Percentiles rank a stretch among this genome's conserved stretches.
Conservation (phyloP, 305 asterid genomes). For the Ilex paraguariensis region DNA sequence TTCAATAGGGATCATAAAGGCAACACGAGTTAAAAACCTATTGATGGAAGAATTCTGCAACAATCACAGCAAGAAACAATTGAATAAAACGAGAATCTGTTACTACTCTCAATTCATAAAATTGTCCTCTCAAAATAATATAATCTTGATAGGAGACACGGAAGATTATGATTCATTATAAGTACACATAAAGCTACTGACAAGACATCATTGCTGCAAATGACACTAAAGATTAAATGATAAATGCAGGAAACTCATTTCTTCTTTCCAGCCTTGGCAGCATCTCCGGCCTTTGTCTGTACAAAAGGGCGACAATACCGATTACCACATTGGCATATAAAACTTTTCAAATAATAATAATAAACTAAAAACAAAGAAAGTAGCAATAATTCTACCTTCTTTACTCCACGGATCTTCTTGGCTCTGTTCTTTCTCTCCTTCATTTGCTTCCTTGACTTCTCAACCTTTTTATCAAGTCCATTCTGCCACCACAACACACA, state of each 20-base stretch:
- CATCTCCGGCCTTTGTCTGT: slow-evolving; percentile 29
- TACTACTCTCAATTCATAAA: too few relatives aligned
- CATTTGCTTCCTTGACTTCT: slow-evolving; percentile 27
- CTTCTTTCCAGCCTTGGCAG: slow-evolving; percentile 17
- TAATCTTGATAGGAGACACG: too few relatives aligned
- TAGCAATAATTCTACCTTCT: slow-evolving; percentile 16
- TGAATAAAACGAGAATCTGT: too few relatives aligned
- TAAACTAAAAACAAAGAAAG: not conserved
- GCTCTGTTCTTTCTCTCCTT: slow-evolving; percentile 26
- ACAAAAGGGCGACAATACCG: not conserved
- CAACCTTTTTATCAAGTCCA: slow-evolving; percentile 24
- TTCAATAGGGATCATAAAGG: too few relatives aligned
- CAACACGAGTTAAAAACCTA: too few relatives aligned
- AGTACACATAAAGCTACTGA: too few relatives aligned
- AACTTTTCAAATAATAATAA: not conserved
- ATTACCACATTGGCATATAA: not conserved
- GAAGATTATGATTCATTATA: too few relatives aligned
- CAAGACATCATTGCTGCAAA: too few relatives aligned
- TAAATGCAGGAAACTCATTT: slow-evolving; percentile 7
- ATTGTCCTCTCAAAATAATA: too few relatives aligned
- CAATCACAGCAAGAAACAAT: too few relatives aligned
- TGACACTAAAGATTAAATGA: too few relatives aligned
- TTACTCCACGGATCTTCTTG: slow-evolving; percentile 25
- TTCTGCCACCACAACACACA: slow-evolving; percentile 13
- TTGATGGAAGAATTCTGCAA: too few relatives aligned